Conservation (phyloP, 2,329 filamentous ascomycete genomes). For the Bipolaris zeicola region DNA sequence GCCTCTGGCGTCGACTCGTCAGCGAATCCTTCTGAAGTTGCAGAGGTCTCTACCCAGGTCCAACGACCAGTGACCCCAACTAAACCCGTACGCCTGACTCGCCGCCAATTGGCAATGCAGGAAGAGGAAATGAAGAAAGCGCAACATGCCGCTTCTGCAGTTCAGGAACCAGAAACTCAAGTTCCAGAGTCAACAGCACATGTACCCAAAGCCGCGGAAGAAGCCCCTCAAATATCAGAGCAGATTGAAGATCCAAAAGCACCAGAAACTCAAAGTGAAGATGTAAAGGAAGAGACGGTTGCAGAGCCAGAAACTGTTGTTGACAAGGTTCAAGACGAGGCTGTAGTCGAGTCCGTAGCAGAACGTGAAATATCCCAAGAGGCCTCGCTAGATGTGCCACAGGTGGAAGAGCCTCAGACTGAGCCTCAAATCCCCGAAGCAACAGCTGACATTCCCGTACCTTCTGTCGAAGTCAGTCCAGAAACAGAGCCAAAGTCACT, state of each 20-base stretch:
- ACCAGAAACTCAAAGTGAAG: conserved; percentile 1
- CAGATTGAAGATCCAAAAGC: conserved; percentile 8
- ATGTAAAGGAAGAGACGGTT: not conserved
- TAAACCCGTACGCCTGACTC: conserved; percentile 40
- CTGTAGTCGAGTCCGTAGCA: not conserved
- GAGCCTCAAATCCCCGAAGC: conserved; percentile 3
- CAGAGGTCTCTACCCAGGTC: conserved; percentile 25
- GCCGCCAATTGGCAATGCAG: conserved; percentile 44
- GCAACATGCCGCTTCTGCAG: conserved; percentile 20
- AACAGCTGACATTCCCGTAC: conserved; percentile 11
- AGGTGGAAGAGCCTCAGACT: conserved; percentile 3
- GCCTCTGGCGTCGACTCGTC: not conserved
- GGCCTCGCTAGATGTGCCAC: conserved; percentile 1
- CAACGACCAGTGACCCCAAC: conserved; percentile 33
- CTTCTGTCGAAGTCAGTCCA: conserved; percentile 27
- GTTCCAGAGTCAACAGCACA: conserved; percentile 13
- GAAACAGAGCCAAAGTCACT: conserved; percentile 41
- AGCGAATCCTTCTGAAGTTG: conserved; percentile 31
- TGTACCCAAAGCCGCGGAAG: conserved; percentile 3
- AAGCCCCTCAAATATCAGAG: not conserved
- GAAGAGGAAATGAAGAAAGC: conserved; percentile 38
- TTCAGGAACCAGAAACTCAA: conserved; percentile 7
- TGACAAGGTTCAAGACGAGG: conserved; percentile 4
- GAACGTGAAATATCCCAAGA: conserved; percentile 6
- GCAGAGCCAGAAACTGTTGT: not conserved